Base-by-base conservation (phyloP, 371 early-diverging fungal species). In the Chytridiales sp. region DNA sequence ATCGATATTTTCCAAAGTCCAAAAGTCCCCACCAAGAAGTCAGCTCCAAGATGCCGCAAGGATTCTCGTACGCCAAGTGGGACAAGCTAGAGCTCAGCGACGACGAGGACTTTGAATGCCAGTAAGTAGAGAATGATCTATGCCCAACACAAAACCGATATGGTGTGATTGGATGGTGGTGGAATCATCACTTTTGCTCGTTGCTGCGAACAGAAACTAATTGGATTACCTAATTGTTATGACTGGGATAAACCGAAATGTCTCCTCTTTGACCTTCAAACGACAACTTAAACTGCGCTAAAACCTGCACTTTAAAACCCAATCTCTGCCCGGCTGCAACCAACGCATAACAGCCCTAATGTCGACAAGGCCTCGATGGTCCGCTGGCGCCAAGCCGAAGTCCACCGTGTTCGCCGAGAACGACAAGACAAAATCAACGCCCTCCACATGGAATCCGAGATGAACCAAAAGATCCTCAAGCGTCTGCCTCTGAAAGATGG, bases 281-380 rank as follows among this genome's bases (percentile, higher is more conserved):
- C n/a, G n/a, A n/a, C n/a, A n/a, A n/a, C 9, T 21, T 6, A 44
- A 44, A 44, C 13, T 21, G 22, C 9, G 9, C 17, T 44, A 6
- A 13, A 8, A 13, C 13, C 6, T 44, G 15, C 27, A 15, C 3
- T n/a, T n/a, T n/a, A n/a, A n/a, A n/a, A 27, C 34, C 27, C n/a
- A 31, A 27, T 21, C n/a, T n/a, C 19, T 27, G 1, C 19, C 53
- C 26, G 27, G 24, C 24, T 34, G 22, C n/a, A 6, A 11, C 21
- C 36, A 19, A 47, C 34, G 8, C 32, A 82, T 9, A 13, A 6
- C 29, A 94, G 94, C 77, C 97, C 97, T 24, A 95, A 97, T 61
- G 93, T 97, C 30, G 97, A 97, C 76, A 94, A 94, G 64, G 85
- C 86, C 29, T 92, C 94, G 21, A 91, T 95, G 84, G 87, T 97